Percentiles rank a stretch among this genome's conserved stretches.
phyloP scores from a whole-genome alignment of 2,329 filamentous ascomycete genomes.

The Sarocladium brachiariae region DNA sequence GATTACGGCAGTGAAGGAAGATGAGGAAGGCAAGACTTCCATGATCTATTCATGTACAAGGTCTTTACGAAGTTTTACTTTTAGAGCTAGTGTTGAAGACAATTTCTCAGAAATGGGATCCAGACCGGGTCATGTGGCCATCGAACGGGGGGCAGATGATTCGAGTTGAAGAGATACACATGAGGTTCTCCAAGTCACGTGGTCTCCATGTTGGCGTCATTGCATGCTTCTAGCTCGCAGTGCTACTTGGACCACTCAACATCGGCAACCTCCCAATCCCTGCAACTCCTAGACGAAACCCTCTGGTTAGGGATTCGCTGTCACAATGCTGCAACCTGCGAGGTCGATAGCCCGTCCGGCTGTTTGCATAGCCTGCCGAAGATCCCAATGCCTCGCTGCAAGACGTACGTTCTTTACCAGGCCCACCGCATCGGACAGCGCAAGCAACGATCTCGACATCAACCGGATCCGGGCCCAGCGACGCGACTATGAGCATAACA shows the following conservation, averaged over 20 bases:
- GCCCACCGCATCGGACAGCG: slow-evolving; percentile 18
- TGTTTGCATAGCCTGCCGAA: neutral
- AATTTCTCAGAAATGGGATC: too few species aligned
- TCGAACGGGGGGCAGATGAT: too few species aligned
- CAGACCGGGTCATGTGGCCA: too few species aligned
- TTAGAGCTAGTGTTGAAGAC: too few species aligned
- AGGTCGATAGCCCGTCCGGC: neutral
- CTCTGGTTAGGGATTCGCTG: neutral
- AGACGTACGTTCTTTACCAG: neutral
- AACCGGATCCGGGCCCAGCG: slow-evolving; percentile 38
- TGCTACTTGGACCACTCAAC: too few species aligned
- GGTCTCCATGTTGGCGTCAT: neutral
- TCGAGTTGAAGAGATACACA: too few species aligned
- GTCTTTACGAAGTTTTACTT: too few species aligned
- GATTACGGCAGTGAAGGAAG: too few species aligned
- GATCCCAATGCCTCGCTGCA: neutral
- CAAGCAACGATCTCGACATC: slow-evolving; percentile 44
- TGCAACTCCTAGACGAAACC: neutral
- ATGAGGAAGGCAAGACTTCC: too few species aligned
- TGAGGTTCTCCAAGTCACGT: too few species aligned
- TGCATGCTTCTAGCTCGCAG: neutral
- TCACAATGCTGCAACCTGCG: neutral
- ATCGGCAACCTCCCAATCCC: neutral
- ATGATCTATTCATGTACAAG: too few species aligned
- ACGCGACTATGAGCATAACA: slow-evolving; percentile 43